Percentiles rank a stretch among this genome's conserved stretches.
Conservation (phyloP, 1,139 yeast genomes). For the Yamadazyma kanchanaburiensis region DNA sequence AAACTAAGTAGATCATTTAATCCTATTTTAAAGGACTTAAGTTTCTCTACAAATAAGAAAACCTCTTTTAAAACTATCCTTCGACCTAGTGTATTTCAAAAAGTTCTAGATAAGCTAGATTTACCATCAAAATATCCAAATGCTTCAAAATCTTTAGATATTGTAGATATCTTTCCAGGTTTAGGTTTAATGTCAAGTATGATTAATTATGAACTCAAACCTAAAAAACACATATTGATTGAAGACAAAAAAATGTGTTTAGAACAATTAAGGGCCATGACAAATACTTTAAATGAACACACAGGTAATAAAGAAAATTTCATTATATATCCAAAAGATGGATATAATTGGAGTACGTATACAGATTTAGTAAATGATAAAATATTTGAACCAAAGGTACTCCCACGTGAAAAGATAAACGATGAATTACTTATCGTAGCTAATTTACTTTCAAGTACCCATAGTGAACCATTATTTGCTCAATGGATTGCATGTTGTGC, state of each 20-base stretch:
- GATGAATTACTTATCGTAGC: slow-evolving; percentile 63
- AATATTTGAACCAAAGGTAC: slow-evolving; percentile 34
- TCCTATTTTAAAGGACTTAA: slow-evolving; percentile 22
- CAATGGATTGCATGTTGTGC: slow-evolving; percentile 75
- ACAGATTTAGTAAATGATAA: slow-evolving; percentile 39
- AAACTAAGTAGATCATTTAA: slow-evolving; percentile 22
- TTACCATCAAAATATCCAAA: slow-evolving; percentile 40
- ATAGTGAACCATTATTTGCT: slow-evolving; percentile 67
- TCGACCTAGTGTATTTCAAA: slow-evolving; percentile 28
- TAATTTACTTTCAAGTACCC: slow-evolving; percentile 46
- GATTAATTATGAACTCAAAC: slow-evolving; percentile 54
- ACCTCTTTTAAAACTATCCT: slow-evolving; percentile 16
- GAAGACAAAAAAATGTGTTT: slow-evolving; percentile 46
- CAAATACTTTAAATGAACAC: slow-evolving; percentile 17
- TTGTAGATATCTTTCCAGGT: slow-evolving; percentile 65
- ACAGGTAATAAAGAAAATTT: slow-evolving; percentile 29
- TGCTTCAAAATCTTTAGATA: slow-evolving; percentile 40
- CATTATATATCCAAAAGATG: slow-evolving; percentile 37
- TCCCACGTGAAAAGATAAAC: slow-evolving; percentile 49
- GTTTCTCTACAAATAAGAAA: slow-evolving; percentile 13
- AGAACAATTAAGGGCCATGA: slow-evolving; percentile 23
- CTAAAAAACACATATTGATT: slow-evolving; percentile 57
- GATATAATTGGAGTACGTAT: slow-evolving; percentile 67
- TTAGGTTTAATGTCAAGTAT: slow-evolving; percentile 52
- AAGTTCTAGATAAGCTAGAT: slow-evolving; percentile 40